Conservation (phyloP, 2,329 filamentous ascomycete genomes). For the Scedosporium aurantiacum region DNA sequence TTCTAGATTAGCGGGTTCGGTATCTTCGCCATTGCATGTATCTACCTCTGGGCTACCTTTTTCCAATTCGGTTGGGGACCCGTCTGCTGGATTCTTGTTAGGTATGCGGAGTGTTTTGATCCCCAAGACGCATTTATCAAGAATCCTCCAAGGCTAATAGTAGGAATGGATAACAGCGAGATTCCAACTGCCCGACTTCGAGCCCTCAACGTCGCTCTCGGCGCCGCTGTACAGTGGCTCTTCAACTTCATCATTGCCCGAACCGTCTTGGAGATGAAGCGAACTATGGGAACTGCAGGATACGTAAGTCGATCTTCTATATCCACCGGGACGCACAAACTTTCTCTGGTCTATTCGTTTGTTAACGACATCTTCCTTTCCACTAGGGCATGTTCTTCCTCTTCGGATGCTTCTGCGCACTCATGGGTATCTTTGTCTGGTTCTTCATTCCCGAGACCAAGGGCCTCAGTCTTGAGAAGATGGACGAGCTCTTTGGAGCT, state of each 20-base stretch:
- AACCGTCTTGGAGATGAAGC: constrained; percentile 16
- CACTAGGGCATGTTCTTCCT: constrained; percentile 53
- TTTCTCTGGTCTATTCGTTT: no score
- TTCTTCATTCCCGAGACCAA: constrained; percentile 64
- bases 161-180: constrained; percentile 31
- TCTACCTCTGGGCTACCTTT: constrained; percentile 59
- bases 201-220: constrained; percentile 56
- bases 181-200: constrained; percentile 57
- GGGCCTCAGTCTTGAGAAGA: constrained; percentile 50
- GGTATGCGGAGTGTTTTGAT: background rate
- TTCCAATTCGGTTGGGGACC: constrained; percentile 64
- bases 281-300: constrained; percentile 30
- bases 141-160: background rate
- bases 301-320: constrained; percentile 21
- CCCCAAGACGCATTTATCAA: no score
- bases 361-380: background rate
- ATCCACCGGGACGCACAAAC: background rate
- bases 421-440: constrained; percentile 55
- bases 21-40: constrained; percentile 59
- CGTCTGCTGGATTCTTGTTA: constrained; percentile 60
- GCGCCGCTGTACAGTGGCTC: constrained; percentile 59
- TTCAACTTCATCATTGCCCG: constrained; percentile 65
- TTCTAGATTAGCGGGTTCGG: constrained; percentile 49
- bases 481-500: constrained; percentile 56
- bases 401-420: constrained; percentile 54